phyloP scores from a whole-genome alignment of 2,329 filamentous ascomycete species.

The Pestalotiopsis sp. region DNA sequence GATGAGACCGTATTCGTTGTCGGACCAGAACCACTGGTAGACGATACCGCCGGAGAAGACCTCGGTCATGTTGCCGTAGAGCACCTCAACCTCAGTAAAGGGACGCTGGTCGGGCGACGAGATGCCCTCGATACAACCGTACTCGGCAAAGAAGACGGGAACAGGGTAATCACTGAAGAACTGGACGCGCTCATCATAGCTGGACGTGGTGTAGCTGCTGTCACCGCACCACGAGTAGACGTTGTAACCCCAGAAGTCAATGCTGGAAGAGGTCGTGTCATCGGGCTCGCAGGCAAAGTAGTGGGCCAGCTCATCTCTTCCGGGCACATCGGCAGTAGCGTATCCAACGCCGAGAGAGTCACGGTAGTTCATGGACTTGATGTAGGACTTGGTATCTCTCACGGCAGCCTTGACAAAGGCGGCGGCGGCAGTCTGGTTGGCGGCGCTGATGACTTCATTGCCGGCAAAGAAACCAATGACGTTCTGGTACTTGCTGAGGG shows the following conservation, averaged over 20 bases:
- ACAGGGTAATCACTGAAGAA: constrained; percentile 91
- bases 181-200: constrained; percentile 78
- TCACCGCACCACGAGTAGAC: constrained; percentile 99
- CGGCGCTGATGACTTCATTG: constrained; percentile 92
- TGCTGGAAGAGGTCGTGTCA: constrained; percentile 47
- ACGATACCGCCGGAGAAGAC: constrained; percentile 97
- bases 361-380: constrained; percentile 77
- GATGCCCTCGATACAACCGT: constrained; percentile 79
- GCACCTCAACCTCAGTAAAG: constrained; percentile 82
- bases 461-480: constrained; percentile 97
- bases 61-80: constrained; percentile 80
- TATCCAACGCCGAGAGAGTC: constrained; percentile 83
- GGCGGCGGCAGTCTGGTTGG: constrained; percentile 85
- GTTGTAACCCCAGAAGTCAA: constrained; percentile 99
- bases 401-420: constrained; percentile 98
- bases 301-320: constrained; percentile 78
- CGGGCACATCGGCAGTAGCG: constrained; percentile 86
- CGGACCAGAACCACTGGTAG: constrained; percentile 97
- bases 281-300: constrained; percentile 91
- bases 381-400: constrained; percentile 93
- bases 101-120: constrained; percentile 64
- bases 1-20: constrained; percentile 85
- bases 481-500: constrained; percentile 82
- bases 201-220: constrained; percentile 74
- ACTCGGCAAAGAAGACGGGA: constrained; percentile 97